Base-by-base conservation (phyloP, 331 rosid species). In the Arachis monticola region DNA sequence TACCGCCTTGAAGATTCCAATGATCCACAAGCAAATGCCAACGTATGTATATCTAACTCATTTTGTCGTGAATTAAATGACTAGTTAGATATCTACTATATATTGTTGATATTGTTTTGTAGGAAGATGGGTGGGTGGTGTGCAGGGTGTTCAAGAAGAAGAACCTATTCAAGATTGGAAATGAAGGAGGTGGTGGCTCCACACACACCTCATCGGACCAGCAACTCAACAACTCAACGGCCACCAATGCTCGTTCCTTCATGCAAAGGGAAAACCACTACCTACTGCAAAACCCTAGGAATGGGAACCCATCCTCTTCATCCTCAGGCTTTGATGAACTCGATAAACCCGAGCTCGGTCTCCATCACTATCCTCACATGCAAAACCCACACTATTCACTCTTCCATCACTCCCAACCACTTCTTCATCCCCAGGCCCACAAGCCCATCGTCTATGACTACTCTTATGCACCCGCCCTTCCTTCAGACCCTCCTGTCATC, bases 61-160 rank as follows among this genome's bases (percentile, higher is more conserved):
- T n/a, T n/a, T n/a, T n/a, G n/a, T n/a, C n/a, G n/a, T n/a, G n/a
- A n/a, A n/a, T n/a, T n/a, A n/a, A n/a, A n/a, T n/a, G n/a, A n/a
- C n/a, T n/a, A n/a, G n/a, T n/a, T n/a, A n/a, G n/a, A n/a, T n/a
- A n/a, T n/a, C 1, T 13, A 45, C 47, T 22, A 48, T n/a, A 12
- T 2, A 10, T 9, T 0, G 6, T 63, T n/a, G 45, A 22, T n/a
- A n/a, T n/a, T n/a, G n/a, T n/a, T n/a, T 53, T 78, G 79, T 12
- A 93, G 97, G 97, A 93, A 75, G 99, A 94, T 22, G 97, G 99
- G 0, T 94, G 97, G 99, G 99, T 94, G 59, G 88, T 94, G n/a
- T 94, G 99, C 56, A 82, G 97, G 78, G 97, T 94, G n/a, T 94
- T 94, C 85, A 91, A 94, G 89, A 94, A 94, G 90, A 94, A 94